A percentile compares a stretch with the other conserved stretches of the same genome.
Evolutionary conservation across 163 green algal genomes (phyloP).

Genomic region (Chlorella variabilis): DNA sequence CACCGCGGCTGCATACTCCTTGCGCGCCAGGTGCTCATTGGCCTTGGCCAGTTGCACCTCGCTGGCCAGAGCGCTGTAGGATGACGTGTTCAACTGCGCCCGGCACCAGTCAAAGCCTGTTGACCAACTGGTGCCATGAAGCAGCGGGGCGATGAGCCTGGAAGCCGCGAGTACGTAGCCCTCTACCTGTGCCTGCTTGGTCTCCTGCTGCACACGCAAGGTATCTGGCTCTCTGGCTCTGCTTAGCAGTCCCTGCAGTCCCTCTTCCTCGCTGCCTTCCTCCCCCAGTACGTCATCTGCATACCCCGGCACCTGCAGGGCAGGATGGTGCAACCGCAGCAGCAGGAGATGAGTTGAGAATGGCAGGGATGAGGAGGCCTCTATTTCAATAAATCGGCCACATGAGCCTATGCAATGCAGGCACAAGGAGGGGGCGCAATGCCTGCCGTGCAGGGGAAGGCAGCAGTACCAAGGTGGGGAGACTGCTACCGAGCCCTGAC

Average conservation of each 20-base stretch:
- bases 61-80: conserved; percentile 61
- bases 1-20: conserved; percentile 77
- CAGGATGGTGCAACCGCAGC: neutral
- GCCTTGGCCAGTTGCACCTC: conserved; percentile 83
- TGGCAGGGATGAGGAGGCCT: no score
- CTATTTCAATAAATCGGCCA: no score
- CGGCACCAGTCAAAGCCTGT: conserved; percentile 67
- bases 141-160: conserved; percentile 71
- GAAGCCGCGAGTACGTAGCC: conserved; percentile 62
- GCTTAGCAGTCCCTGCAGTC: neutral
- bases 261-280: conserved; percentile 48
- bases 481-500: no score
- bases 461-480: no score
- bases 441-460: no score
- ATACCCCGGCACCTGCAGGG: conserved; percentile 18
- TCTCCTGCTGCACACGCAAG: conserved; percentile 66
- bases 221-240: conserved; percentile 59
- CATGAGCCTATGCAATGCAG: no score
- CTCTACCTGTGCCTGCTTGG: conserved; percentile 46
- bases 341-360: no score
- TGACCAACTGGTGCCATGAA: conserved; percentile 48
- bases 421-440: no score
- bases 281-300: conserved; percentile 56
- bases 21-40: conserved; percentile 63
- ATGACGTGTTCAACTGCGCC: conserved; percentile 62